These are phyloP conservation scores for Ilex paraguariensis DNA, from an alignment of 305 asterid species.

Conservation along the genomic window DNA sequence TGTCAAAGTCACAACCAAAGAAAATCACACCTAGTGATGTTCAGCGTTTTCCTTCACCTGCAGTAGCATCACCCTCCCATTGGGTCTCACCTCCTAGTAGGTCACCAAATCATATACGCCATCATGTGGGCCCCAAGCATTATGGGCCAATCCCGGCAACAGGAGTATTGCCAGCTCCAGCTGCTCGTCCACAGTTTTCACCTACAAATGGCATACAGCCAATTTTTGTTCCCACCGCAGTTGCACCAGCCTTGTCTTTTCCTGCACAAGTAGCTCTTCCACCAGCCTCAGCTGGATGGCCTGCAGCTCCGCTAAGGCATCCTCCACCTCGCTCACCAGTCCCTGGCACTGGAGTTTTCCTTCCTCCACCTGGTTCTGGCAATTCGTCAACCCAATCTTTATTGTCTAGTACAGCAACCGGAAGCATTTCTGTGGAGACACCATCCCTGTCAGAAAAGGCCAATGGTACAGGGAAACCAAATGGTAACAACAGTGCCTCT, in stretches of 20 bases:
- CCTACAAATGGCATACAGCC: constrained; percentile 52
- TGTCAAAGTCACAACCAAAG: constrained; percentile 59
- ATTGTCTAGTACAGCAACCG: constrained; percentile 17
- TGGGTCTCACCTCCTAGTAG: constrained; percentile 60
- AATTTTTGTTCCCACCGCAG: constrained; percentile 43
- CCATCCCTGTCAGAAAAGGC: constrained; percentile 26
- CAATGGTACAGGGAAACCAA: constrained; percentile 13
- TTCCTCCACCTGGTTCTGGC: constrained; percentile 55
- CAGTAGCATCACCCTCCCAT: constrained; percentile 33
- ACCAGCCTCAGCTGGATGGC: constrained; percentile 54
- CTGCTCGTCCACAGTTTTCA: constrained; percentile 30
- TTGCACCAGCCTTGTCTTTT: constrained; percentile 51
- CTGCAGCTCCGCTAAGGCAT: constrained; percentile 43
- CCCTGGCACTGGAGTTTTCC: constrained; percentile 90
- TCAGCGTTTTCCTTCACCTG: constrained; percentile 30
- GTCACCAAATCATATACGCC: constrained; percentile 51
- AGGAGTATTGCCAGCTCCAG: constrained; percentile 35
- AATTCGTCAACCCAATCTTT: constrained; percentile 31
- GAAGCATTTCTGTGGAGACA: constrained; percentile 20
- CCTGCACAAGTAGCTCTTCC: constrained; percentile 49
- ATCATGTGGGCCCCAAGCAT: constrained; percentile 41
- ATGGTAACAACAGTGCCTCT: constrained; percentile 20
- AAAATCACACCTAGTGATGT: constrained; percentile 23
- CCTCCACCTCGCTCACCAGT: constrained; percentile 52
- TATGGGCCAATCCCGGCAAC: constrained; percentile 38